A percentile compares a stretch with the other conserved stretches of the same genome.
These are phyloP conservation scores for Papiliotrema terrestris DNA, from an alignment of 1,284 basidiomycete genomes.

Conservation along the genomic window DNA sequence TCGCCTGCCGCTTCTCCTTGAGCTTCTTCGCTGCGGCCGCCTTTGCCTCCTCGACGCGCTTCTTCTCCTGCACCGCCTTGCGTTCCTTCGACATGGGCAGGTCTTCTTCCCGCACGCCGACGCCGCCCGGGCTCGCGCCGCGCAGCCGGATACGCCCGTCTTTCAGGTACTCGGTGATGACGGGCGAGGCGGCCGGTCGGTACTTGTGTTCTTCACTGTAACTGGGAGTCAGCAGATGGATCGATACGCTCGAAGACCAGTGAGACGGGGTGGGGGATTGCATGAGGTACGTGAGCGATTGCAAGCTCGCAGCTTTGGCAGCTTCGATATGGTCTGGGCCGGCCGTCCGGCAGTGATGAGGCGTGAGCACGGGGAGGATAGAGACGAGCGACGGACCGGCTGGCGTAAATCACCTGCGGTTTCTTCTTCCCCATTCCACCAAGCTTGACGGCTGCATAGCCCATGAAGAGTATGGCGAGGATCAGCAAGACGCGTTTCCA, in stretches of 20 bases:
- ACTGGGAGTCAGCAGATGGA: constrained; percentile 22
- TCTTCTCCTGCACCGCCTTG: constrained; percentile 24
- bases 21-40: constrained; percentile 36
- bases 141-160: constrained; percentile 48
- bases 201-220: constrained; percentile 50
- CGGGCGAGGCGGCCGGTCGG: constrained; percentile 50
- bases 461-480: constrained; percentile 31
- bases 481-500: constrained; percentile 42
- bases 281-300: not conserved
- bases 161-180: constrained; percentile 49
- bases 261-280: not conserved
- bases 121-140: constrained; percentile 46
- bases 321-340: no score
- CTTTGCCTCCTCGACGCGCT: constrained; percentile 34
- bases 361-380: not conserved
- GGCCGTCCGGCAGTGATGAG: not conserved
- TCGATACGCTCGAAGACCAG: not conserved
- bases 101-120: constrained; percentile 40
- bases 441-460: constrained; percentile 33
- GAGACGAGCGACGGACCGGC: constrained; percentile 23
- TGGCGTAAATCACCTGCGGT: constrained; percentile 47
- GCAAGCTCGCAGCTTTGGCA: no score
- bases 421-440: constrained; percentile 11
- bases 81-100: constrained; percentile 36
- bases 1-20: constrained; percentile 23